Conservation (phyloP, 768 basidiomycete species). For the Pulveroboletus frians region DNA sequence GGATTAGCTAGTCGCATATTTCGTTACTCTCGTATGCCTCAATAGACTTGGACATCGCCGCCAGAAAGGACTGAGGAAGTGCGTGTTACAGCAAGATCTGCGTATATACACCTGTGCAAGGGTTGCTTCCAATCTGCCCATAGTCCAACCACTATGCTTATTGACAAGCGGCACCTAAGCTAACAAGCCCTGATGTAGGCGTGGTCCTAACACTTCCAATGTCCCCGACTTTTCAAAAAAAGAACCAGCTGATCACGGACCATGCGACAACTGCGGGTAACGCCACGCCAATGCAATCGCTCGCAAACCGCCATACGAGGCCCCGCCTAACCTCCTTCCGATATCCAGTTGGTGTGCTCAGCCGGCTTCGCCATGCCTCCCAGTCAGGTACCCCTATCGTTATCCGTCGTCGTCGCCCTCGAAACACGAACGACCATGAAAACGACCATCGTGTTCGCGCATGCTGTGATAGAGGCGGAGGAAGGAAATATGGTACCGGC, state of each 20-base stretch:
- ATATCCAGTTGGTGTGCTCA: constrained; percentile 9
- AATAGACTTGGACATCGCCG: not conserved
- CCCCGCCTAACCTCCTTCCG: constrained; percentile 25
- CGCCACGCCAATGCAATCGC: constrained; percentile 35
- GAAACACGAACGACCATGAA: constrained; percentile 52
- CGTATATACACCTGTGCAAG: not conserved
- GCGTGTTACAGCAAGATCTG: no score
- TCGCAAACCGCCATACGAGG: constrained; percentile 31
- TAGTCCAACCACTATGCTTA: constrained; percentile 1
- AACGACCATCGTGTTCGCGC: constrained; percentile 25
- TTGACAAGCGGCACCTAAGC: not conserved
- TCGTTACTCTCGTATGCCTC: not conserved
- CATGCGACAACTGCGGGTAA: constrained; percentile 25
- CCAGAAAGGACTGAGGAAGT: no score
- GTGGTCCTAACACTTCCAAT: no score
- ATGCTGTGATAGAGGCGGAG: constrained; percentile 31
- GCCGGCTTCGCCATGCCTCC: constrained; percentile 15
- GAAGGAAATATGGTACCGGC: constrained; percentile 33
- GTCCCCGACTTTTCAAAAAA: constrained; percentile 16
- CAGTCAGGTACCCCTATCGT: constrained; percentile 40
- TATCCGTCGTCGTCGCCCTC: constrained; percentile 52
- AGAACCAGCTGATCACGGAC: constrained; percentile 26
- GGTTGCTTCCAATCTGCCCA: not conserved
- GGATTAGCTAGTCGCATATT: not conserved
- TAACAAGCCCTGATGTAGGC: not conserved